Base-by-base conservation (phyloP, 331 rosid genomes). In the Telfairia occidentalis region DNA sequence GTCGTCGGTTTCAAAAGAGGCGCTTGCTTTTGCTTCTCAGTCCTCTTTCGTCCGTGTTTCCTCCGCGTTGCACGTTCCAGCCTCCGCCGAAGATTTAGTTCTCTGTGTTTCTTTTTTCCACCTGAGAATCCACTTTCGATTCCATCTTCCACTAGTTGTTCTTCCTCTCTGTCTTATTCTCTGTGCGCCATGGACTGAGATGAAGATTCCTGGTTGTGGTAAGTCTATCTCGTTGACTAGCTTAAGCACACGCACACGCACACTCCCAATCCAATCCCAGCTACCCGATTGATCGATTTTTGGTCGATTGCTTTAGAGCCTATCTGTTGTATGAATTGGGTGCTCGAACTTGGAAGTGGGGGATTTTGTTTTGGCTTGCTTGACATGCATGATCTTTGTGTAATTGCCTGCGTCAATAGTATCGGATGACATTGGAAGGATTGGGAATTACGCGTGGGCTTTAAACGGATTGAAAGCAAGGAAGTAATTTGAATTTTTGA, bases 1-100 rank as follows among this genome's bases (percentile, higher is more conserved):
- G 30, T 49, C 59, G 76, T 18, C 76, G 42, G 55, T 60, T 48
- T 71, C 76, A 71, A 46, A 9, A 30, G 15, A 71, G 76, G 76
- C 43, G 60, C 24, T n/a, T 18, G 26, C 30, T 48, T 24, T 5
- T 26, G 10, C 40, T 42, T 4, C 9, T 10, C 30, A 58, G 73
- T 29, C 4, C 24, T 70, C 24, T 4, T 19, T n/a, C 24, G 23
- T n/a, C 43, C 69, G 43, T 61, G 23, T 70, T 46, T 29, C 43
- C 29, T 71, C 54, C 74, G 54, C 38, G 29, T 26, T 8, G 29
- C 58, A 58, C 60, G 60, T 71, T 30, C 4, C 28, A 46, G 5
- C 59, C 42, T 46, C 32, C 10, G 10, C 75, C 59, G 24, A 18
- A 69, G 74, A 69, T 69, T 45, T 7, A 29, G 58, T 13, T 26